Base-by-base conservation (phyloP, 78 protist genomes). In the Cavenderia fasciculata region DNA sequence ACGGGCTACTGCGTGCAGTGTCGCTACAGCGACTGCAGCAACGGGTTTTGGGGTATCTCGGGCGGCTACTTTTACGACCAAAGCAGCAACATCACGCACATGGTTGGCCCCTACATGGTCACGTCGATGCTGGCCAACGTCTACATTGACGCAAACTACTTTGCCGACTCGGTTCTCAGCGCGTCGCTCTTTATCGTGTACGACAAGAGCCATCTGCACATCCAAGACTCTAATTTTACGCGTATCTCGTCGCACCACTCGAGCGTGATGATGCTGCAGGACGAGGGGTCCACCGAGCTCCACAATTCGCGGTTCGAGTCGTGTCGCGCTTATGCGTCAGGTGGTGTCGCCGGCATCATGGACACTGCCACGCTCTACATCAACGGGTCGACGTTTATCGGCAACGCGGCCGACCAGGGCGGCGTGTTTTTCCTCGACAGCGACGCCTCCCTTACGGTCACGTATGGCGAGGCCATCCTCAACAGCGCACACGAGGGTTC, bases 401-500 rank as follows among this genome's bases (percentile, higher is more conserved):
- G 19, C 4, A 63, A 63, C 47, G 33, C 8, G 21, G 72, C 72
- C 19, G 33, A 2, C 6, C 72, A 63, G n/a, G 72, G 72, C 38
- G 72, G 72, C 14, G 2, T 63, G 43, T 6, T 63, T 21, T 63
- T n/a, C 72, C 54, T 36, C 51, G 2, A 4, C 47, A 11, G 29
- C 4, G 21, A 5, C 44, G 25, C 2, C 25, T 5, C 2, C n/a
- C n/a, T n/a, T n/a, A n/a, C 11, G 6, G 1, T 63, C 36, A 2
- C 5, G 11, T 6, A 36, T 34, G 47, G 33, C 54, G 12, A 21
- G 14, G 72, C 72, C 4, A 40, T 8, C 3, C 6, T n/a, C 43
- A 63, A 63, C 8, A n/a, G 38, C 19, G 72, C 72, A 1, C 44
- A 27, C 4, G 72, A 63, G 38, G 72, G 72, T 5, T 63, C 72